phyloP scores from a whole-genome alignment of 371 early-diverging fungal genomes.

The Capillidium rhysosporum region DNA sequence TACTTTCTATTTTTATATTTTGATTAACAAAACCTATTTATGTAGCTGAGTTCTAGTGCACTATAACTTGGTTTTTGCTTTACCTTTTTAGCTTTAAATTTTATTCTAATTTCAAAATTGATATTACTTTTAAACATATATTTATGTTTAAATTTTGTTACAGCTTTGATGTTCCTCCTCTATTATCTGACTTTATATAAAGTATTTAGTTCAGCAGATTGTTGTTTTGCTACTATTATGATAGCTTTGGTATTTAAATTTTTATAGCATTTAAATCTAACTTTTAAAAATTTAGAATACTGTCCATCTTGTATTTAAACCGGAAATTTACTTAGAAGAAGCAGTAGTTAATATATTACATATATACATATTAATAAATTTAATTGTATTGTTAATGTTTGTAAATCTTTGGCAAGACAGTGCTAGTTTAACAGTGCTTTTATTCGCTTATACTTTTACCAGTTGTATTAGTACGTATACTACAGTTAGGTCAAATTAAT shows the following conservation, averaged over 20 bases:
- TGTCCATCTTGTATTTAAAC: neutral
- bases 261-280: neutral
- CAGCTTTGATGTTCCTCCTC: slow-evolving; percentile 13
- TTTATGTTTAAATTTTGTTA: slow-evolving; percentile 13
- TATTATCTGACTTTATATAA: slow-evolving; percentile 21
- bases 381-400: neutral
- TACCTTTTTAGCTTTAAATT: slow-evolving; percentile 14
- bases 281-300: too few species aligned
- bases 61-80: slow-evolving; percentile 20
- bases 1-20: too few species aligned
- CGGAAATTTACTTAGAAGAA: neutral
- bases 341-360: neutral
- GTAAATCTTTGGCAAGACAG: slow-evolving; percentile 4
- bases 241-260: neutral
- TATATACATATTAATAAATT: neutral
- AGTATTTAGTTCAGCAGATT: slow-evolving; percentile 19
- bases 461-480: neutral
- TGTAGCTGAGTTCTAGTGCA: slow-evolving; percentile 22
- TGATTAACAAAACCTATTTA: neutral
- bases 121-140: slow-evolving; percentile 9
- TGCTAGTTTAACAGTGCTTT: neutral
- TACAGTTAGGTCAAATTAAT: neutral
- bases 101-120: too few species aligned
- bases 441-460: neutral
- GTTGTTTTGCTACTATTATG: slow-evolving; percentile 19